Evolutionary conservation across 306 rosid species (phyloP).

Genomic region (Cicer chorassanicum): DNA sequence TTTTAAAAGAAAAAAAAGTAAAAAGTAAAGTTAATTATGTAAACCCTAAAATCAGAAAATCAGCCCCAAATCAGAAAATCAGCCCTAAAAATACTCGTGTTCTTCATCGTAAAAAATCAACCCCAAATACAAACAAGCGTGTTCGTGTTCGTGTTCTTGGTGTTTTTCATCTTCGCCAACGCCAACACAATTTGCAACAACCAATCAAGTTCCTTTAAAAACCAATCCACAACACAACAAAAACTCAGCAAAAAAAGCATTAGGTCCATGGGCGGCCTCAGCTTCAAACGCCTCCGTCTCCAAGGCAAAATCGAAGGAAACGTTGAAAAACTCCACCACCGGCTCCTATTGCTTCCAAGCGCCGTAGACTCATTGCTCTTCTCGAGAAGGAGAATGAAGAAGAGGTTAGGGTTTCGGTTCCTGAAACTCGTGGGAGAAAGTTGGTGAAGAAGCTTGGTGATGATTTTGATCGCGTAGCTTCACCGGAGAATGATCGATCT

Average conservation of each 20-base stretch:
- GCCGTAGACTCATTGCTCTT: conserved; percentile 51
- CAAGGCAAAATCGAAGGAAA: conserved; percentile 88
- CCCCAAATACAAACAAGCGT: too few relatives aligned
- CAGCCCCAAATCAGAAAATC: too few relatives aligned
- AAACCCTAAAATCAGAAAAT: too few relatives aligned
- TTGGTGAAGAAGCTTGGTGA: conserved; percentile 84
- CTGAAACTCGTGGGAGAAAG: conserved; percentile 48
- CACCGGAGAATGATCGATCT: conserved; percentile 49
- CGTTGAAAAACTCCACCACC: conserved; percentile 77
- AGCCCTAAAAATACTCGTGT: too few relatives aligned
- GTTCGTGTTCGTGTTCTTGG: too few relatives aligned
- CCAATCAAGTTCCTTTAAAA: conserved; percentile 91
- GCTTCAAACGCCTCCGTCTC: conserved; percentile 71
- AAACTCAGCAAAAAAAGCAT: conserved; percentile 78
- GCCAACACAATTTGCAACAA: conserved; percentile 73
- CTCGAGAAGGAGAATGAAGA: conserved; percentile 44
- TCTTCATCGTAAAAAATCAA: too few relatives aligned
- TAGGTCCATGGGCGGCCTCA: conserved; percentile 93
- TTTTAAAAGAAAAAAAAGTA: too few relatives aligned
- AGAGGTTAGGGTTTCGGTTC: neutral
- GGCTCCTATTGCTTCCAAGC: conserved; percentile 64
- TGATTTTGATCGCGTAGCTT: conserved; percentile 81
- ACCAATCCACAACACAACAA: conserved; percentile 67
- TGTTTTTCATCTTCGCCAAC: too few relatives aligned
- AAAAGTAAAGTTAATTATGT: too few relatives aligned